A percentile compares a stretch with the other conserved stretches of the same genome.
phyloP scores from a whole-genome alignment of 805 yeast species.

The Metschnikowia cubensis region DNA sequence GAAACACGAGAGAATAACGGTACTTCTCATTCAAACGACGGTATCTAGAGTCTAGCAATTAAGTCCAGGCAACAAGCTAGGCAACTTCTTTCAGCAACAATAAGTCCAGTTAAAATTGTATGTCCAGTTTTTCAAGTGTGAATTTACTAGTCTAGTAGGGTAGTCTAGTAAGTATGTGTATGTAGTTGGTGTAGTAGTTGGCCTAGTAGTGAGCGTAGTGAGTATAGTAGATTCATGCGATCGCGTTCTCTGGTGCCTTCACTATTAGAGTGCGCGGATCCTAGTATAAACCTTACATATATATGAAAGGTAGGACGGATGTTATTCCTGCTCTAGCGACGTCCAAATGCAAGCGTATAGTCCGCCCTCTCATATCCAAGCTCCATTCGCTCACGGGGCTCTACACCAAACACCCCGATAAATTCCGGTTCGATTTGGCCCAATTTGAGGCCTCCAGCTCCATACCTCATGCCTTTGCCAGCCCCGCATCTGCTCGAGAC shows the following conservation, averaged over 20 bases:
- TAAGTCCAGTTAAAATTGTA: no score
- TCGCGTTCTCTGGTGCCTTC: background rate
- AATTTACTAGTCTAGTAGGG: no score
- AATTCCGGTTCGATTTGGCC: constrained; percentile 10
- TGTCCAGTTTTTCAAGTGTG: no score
- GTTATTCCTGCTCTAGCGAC: constrained; percentile 10
- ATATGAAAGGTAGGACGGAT: constrained; percentile 1
- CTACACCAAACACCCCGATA: constrained; percentile 24
- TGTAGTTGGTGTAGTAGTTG: background rate
- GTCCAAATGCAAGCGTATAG: constrained; percentile 30
- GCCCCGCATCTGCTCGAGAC: constrained; percentile 18
- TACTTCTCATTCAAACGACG: background rate
- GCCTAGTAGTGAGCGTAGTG: background rate
- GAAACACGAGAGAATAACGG: background rate
- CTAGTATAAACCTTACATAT: background rate
- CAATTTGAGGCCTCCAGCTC: background rate
- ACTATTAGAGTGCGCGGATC: background rate
- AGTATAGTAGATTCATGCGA: background rate
- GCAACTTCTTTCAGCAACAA: no score
- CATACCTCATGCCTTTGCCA: background rate
- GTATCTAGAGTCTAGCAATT: no score
- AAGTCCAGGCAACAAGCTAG: no score
- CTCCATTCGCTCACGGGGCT: constrained; percentile 32
- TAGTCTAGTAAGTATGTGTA: background rate
- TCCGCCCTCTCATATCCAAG: constrained; percentile 36